Evolutionary conservation across 2,329 filamentous ascomycete species (phyloP).

Genomic region (Colletotrichum gigasporum): DNA sequence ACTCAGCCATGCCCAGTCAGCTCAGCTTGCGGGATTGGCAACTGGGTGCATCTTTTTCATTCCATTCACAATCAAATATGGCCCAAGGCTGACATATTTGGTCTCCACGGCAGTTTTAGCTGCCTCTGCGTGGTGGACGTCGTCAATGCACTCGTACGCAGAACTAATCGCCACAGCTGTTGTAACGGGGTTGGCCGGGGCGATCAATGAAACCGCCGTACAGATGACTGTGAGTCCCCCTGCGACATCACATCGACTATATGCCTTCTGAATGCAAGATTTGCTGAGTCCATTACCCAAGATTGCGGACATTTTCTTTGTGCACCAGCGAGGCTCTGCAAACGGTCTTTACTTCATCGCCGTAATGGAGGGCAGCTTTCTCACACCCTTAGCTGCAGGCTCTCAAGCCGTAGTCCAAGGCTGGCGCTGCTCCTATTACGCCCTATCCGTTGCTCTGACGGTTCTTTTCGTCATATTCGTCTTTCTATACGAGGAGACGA

Average conservation of each 20-base stretch:
- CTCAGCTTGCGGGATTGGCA: constrained; percentile 42
- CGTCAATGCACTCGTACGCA: constrained; percentile 19
- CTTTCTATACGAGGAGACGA: constrained; percentile 40
- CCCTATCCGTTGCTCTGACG: constrained; percentile 36
- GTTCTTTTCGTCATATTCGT: constrained; percentile 36
- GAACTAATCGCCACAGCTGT: constrained; percentile 32
- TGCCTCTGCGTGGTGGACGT: constrained; percentile 28
- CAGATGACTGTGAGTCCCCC: constrained; percentile 42
- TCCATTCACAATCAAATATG: constrained; percentile 45
- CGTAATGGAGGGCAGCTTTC: constrained; percentile 41
- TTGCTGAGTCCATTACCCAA: not conserved
- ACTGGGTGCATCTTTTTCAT: constrained; percentile 46
- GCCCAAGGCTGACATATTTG: constrained; percentile 43
- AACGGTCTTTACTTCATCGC: constrained; percentile 43
- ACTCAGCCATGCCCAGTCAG: constrained; percentile 39
- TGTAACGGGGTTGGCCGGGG: constrained; percentile 45
- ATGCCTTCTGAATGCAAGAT: not conserved
- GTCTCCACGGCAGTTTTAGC: constrained; percentile 29
- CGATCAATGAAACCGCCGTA: constrained; percentile 48
- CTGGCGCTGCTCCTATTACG: constrained; percentile 43
- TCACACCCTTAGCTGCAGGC: constrained; percentile 39
- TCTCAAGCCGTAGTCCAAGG: constrained; percentile 36
- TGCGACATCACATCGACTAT: not conserved
- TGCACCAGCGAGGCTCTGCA: constrained; percentile 41
- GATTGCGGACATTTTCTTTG: constrained; percentile 43